A percentile compares a stretch with the other conserved stretches of the same genome.
These are phyloP conservation scores for Populus hybrid DNA, from an alignment of 441 rosid species.

Conservation along the genomic window DNA sequence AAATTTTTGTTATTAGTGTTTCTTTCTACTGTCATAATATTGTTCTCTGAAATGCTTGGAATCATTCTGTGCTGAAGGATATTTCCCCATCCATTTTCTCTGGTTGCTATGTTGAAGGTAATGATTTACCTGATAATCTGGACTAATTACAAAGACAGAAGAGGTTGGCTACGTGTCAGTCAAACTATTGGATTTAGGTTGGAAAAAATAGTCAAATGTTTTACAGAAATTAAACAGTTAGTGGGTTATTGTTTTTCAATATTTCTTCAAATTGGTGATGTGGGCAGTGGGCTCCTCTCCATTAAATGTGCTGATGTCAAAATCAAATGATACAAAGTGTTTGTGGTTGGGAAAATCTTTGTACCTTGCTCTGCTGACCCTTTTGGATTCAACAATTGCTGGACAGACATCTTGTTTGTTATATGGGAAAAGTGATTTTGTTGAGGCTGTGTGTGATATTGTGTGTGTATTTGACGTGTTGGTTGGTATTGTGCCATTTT, in stretches of 20 bases:
- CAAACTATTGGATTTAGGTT: not conserved
- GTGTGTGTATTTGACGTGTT: not conserved
- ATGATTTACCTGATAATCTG: not conserved
- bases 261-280: not conserved
- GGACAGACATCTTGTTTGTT: not conserved
- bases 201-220: not conserved
- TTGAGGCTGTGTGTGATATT: not conserved
- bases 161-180: not conserved
- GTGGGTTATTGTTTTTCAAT: not conserved
- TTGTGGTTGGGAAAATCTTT: not conserved
- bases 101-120: not conserved
- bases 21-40: not conserved
- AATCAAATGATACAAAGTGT: not conserved
- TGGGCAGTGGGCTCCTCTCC: not conserved
- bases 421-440: not conserved
- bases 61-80: not conserved
- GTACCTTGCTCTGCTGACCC: not conserved
- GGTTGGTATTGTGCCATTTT: not conserved
- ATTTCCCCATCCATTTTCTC: not conserved
- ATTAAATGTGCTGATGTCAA: not conserved
- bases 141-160: not conserved
- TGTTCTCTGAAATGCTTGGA: not conserved
- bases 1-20: slow-evolving; percentile 5
- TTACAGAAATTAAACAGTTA: not conserved
- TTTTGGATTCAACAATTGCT: not conserved